Conservation (phyloP, 495 filamentous ascomycete species). For the Cenococcum geophilum region DNA sequence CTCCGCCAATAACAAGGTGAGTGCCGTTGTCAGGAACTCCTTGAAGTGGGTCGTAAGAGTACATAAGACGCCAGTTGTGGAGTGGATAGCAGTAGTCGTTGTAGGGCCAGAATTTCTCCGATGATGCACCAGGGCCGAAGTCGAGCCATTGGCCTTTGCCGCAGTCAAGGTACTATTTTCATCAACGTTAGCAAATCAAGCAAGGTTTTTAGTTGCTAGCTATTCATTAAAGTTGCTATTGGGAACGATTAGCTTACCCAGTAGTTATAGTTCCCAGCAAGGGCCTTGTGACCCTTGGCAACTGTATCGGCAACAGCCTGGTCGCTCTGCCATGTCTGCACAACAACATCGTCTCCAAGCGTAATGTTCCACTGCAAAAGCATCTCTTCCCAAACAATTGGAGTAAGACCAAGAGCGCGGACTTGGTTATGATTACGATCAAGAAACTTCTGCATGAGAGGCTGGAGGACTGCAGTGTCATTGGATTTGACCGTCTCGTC, state of each 20-base stretch:
- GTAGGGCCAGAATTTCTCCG: constrained; percentile 55
- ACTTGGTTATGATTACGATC: constrained; percentile 58
- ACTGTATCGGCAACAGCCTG: constrained; percentile 50
- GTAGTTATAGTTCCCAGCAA: constrained; percentile 68
- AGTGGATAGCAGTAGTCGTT: constrained; percentile 67
- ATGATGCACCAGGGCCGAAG: constrained; percentile 45
- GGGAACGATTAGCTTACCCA: constrained; percentile 48
- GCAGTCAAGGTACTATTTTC: constrained; percentile 67
- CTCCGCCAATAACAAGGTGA: constrained; percentile 67
- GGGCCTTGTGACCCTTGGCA: constrained; percentile 56
- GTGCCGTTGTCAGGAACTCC: constrained; percentile 51
- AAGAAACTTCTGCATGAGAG: constrained; percentile 66
- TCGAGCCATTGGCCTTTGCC: constrained; percentile 72
- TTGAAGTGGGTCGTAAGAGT: constrained; percentile 65
- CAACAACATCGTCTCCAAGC: constrained; percentile 55
- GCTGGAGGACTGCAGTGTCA: constrained; percentile 52
- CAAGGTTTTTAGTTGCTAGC: too few relatives aligned
- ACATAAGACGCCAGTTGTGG: constrained; percentile 73
- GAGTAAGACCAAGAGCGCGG: constrained; percentile 52
- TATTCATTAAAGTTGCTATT: neutral
- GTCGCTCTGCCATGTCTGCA: constrained; percentile 67
- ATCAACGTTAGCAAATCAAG: constrained; percentile 22
- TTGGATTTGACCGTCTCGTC: constrained; percentile 65
- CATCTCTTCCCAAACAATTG: constrained; percentile 80
- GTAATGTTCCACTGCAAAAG: constrained; percentile 67